phyloP scores from a whole-genome alignment of 768 basidiomycete species.

The Leucogyrophana mollusca region DNA sequence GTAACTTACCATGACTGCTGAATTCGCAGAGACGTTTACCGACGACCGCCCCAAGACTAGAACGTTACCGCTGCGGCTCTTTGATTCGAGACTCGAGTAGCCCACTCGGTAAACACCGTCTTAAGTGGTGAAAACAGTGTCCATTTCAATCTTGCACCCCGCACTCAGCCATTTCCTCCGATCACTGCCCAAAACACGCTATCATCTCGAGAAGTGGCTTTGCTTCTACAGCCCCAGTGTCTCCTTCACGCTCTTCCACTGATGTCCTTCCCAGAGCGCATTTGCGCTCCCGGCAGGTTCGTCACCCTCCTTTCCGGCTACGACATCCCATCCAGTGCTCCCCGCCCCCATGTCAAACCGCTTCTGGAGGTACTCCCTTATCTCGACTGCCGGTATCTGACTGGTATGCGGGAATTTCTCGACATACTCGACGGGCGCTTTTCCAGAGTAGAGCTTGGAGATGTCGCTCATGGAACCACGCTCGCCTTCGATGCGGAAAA shows the following conservation, averaged over 20 bases:
- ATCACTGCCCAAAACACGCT: too few species aligned
- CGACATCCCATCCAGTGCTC: conserved; percentile 16
- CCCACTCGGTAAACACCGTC: too few species aligned
- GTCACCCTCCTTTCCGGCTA: conserved; percentile 10
- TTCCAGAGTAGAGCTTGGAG: conserved; percentile 9
- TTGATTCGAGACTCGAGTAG: too few species aligned
- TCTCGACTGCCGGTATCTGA: conserved; percentile 13
- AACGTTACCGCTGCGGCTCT: too few species aligned
- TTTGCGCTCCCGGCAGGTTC: conserved; percentile 16
- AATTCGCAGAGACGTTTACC: too few species aligned
- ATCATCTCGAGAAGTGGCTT: too few species aligned
- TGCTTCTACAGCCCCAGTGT: not conserved
- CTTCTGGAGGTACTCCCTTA: not conserved
- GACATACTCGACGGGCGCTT: conserved; percentile 11
- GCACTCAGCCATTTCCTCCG: too few species aligned
- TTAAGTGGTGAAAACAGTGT: too few species aligned
- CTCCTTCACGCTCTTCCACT: conserved; percentile 14
- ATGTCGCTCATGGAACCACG: conserved; percentile 11
- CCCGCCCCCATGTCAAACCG: conserved; percentile 11
- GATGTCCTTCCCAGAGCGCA: conserved; percentile 11
- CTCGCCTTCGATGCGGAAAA: conserved; percentile 21
- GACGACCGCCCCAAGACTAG: too few species aligned
- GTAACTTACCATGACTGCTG: too few species aligned
- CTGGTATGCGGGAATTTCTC: conserved; percentile 11
- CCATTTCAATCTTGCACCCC: too few species aligned